phyloP scores from a whole-genome alignment of 306 rosid genomes.

The Spatholobus suberectus region DNA sequence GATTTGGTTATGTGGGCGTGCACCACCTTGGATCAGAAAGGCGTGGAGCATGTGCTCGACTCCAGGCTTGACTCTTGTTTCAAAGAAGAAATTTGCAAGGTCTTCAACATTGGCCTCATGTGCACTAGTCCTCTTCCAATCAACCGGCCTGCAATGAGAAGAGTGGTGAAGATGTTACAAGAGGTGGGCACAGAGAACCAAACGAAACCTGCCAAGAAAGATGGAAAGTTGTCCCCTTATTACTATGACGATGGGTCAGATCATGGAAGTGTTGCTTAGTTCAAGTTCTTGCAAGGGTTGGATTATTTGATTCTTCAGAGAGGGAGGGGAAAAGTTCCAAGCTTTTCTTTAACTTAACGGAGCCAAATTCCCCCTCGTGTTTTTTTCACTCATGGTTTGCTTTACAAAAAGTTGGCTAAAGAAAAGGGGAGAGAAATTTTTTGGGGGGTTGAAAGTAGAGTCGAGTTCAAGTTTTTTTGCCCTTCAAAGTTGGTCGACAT shows the following conservation, averaged over 20 bases:
- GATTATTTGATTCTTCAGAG: neutral
- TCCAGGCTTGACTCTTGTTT: constrained; percentile 69
- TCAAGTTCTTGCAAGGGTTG: constrained; percentile 20
- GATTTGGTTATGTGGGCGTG: constrained; percentile 93
- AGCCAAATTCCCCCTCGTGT: constrained; percentile 30
- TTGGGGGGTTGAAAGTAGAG: constrained; percentile 5
- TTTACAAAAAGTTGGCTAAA: constrained; percentile 23
- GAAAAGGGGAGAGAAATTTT: constrained; percentile 7
- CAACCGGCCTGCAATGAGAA: constrained; percentile 72
- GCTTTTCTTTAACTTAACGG: constrained; percentile 26
- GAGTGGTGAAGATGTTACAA: constrained; percentile 73
- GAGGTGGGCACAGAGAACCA: constrained; percentile 59
- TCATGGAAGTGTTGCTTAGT: constrained; percentile 72
- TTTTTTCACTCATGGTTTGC: constrained; percentile 36
- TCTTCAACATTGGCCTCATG: constrained; percentile 81
- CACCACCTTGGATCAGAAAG: constrained; percentile 80
- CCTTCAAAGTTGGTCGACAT: constrained; percentile 41
- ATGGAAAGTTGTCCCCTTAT: constrained; percentile 68
- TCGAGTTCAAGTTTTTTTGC: constrained; percentile 35
- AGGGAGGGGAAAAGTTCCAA: neutral
- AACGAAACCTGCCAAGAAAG: constrained; percentile 47
- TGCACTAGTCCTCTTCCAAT: constrained; percentile 96
- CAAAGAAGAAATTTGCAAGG: constrained; percentile 82
- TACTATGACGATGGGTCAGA: constrained; percentile 71
- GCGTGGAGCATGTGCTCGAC: constrained; percentile 75